phyloP scores from a whole-genome alignment of 768 basidiomycete genomes.

The Goffeauzyma gilvescens region DNA sequence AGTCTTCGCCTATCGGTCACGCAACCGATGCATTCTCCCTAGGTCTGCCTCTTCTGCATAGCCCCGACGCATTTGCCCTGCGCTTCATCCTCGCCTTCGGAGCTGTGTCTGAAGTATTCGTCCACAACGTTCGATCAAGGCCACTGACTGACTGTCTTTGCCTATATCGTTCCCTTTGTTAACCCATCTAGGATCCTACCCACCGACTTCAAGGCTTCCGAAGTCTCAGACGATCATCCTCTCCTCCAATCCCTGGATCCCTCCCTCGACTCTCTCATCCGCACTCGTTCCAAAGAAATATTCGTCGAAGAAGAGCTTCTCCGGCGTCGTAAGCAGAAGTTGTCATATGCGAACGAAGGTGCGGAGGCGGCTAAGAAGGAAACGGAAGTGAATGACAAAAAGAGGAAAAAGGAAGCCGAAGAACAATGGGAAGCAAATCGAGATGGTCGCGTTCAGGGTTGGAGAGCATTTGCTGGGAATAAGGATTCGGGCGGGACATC shows the following conservation, averaged over 20 bases:
- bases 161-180: background rate
- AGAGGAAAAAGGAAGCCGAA: slow-evolving; percentile 28
- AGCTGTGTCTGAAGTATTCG: no score
- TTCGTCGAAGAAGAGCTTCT: slow-evolving; percentile 27
- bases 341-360: slow-evolving; percentile 29
- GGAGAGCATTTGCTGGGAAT: slow-evolving; percentile 21
- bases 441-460: slow-evolving; percentile 26
- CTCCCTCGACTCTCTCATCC: slow-evolving; percentile 22
- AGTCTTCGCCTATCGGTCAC: no score
- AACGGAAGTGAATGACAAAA: slow-evolving; percentile 19
- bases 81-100: no score
- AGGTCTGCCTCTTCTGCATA: background rate
- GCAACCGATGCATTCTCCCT: background rate
- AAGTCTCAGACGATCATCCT: slow-evolving; percentile 24
- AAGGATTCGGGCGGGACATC: background rate
- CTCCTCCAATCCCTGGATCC: slow-evolving; percentile 20
- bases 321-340: slow-evolving; percentile 18
- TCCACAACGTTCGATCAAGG: no score
- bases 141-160: no score
- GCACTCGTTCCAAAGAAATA: slow-evolving; percentile 25
- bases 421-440: slow-evolving; percentile 28
- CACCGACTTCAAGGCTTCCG: slow-evolving; percentile 20
- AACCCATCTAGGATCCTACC: slow-evolving; percentile 18
- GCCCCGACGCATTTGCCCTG: no score
- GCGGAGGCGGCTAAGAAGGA: slow-evolving; percentile 29